These are phyloP conservation scores for Eimeria tenella DNA, from an alignment of 169 alveolate genomes.

Conservation along the genomic window DNA sequence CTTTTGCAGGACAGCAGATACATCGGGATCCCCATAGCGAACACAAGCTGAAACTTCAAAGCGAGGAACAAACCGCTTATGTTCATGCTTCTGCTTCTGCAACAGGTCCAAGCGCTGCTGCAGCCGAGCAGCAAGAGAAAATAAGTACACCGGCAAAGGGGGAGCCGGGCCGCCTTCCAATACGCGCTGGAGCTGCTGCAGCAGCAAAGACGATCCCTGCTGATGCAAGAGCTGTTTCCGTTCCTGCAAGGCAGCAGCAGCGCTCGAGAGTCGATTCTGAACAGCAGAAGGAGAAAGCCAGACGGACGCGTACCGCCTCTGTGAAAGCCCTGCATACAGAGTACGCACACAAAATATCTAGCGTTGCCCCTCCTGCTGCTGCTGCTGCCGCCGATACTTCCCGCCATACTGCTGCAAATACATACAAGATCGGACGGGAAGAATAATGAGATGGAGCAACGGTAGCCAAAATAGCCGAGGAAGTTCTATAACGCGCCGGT, in stretches of 20 bases:
- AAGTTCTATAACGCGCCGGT: conserved; percentile 82
- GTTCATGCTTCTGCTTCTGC: conserved; percentile 36
- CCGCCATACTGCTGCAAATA: neutral
- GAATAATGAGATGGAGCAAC: conserved; percentile 75
- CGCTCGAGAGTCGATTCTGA: conserved; percentile 7
- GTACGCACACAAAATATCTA: neutral
- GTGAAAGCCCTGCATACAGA: conserved; percentile 19
- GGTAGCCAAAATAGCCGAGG: conserved; percentile 82
- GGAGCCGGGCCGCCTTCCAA: neutral
- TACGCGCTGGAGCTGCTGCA: neutral
- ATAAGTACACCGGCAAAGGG: conserved; percentile 3
- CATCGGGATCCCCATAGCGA: conserved; percentile 83
- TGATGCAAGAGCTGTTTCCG: neutral
- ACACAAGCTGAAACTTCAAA: conserved; percentile 50
- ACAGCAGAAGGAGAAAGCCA: conserved; percentile 44
- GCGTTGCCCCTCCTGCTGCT: neutral
- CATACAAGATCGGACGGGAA: conserved; percentile 83
- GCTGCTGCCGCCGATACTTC: neutral
- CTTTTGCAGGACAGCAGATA: conserved; percentile 73
- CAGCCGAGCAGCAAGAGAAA: conserved; percentile 44
- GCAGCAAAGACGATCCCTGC: neutral
- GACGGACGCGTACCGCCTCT: conserved; percentile 6
- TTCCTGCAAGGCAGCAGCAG: conserved; percentile 37
- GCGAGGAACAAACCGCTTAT: neutral
- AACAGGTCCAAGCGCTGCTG: conserved; percentile 6